phyloP scores from a whole-genome alignment of 2,329 filamentous ascomycete genomes.

The Aureobasidium sp. region DNA sequence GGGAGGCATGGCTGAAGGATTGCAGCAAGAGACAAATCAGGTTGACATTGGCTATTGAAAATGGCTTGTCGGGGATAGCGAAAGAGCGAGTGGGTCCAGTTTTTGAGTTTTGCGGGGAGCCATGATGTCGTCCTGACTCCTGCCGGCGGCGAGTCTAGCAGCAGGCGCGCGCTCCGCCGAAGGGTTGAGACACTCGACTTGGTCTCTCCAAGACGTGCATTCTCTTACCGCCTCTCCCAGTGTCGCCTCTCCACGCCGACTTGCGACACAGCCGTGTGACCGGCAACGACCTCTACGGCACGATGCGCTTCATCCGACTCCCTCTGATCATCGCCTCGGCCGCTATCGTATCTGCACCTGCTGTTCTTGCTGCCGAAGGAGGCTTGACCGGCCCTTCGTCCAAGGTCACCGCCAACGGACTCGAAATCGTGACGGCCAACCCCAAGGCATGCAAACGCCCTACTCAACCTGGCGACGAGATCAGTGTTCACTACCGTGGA shows the following conservation, averaged over 20 bases:
- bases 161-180: background rate
- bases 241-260: background rate
- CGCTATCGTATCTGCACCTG: background rate
- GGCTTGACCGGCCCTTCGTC: background rate
- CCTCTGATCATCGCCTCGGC: background rate
- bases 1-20: background rate
- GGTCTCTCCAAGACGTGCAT: background rate
- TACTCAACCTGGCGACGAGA: constrained; percentile 39
- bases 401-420: constrained; percentile 8
- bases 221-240: background rate
- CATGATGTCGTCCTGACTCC: constrained; percentile 2
- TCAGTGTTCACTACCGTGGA: constrained; percentile 46
- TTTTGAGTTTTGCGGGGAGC: background rate
- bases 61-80: constrained; percentile 1
- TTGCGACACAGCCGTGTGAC: background rate
- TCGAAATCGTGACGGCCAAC: constrained; percentile 38
- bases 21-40: background rate
- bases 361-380: background rate
- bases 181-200: constrained; percentile 3
- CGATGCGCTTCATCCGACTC: background rate
- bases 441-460: constrained; percentile 38
- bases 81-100: background rate
- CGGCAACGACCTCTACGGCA: background rate
- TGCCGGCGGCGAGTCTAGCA: background rate
- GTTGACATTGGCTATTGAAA: background rate